Base-by-base conservation (phyloP, 139 green algal genomes). In the Pleodorina starrii region DNA sequence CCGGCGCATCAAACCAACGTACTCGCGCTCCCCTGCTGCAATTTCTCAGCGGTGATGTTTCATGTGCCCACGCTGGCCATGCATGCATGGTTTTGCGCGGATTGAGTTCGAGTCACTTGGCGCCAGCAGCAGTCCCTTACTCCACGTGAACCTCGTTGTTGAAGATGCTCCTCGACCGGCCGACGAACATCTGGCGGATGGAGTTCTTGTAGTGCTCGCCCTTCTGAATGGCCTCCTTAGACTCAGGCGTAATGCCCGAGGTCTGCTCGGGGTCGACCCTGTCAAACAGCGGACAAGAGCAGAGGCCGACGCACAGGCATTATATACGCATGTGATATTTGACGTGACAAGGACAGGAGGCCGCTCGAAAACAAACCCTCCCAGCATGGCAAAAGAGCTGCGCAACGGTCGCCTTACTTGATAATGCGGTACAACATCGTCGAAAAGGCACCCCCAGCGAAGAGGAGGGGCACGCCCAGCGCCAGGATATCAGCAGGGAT, bases 401-500 rank as follows among this genome's bases (percentile, higher is more conserved):
- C 54, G 54, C 54, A 66, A 66, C 54, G 54, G 54, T 21, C 54
- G 54, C 54, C 63, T 73, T 73, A 43, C 74, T 63, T 77, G 83
- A 88, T 32, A 21, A 81, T 35, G 23, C 83, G 44, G 68, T 88
- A 88, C 4, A 88, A 5, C 83, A 88, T 88, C 4, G 60, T 78
- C 1, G 46, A 59, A 66, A 88, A 88, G 5, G 83, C 83, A 17
- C 42, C 46, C 35, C 66, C 83, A 29, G 83, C 83, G 48, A 88
- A 88, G 23, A 80, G 2, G 0, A 88, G 38, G 16, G 83, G 83
- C 44, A 88, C 83, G 32, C 10, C 23, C 35, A 88, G 68, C 9
- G 66, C 66, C 42, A 87, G 59, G 21, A 87, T 77, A 66, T 87
- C 80, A 66, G 80, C 80, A n/a, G 80, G 80, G 27, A 87, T 87